Evolutionary conservation across 768 basidiomycete genomes (phyloP).

Genomic region (Postia placenta): DNA sequence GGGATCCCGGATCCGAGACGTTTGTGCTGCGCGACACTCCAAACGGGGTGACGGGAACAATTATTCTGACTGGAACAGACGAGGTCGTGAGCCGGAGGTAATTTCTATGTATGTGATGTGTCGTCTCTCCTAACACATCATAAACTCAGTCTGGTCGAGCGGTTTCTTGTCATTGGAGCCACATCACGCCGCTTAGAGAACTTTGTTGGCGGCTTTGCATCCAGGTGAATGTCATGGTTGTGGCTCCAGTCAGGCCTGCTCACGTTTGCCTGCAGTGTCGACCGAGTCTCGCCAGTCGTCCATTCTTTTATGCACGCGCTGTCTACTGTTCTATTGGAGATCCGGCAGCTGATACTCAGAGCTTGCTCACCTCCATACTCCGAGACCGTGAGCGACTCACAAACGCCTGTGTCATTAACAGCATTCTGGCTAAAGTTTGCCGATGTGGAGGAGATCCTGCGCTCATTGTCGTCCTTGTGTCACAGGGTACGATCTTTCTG

Average conservation of each 20-base stretch:
- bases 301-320: constrained; percentile 66
- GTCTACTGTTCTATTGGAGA: constrained; percentile 44
- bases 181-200: constrained; percentile 61
- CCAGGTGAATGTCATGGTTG: neutral
- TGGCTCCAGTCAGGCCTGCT: neutral
- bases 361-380: neutral
- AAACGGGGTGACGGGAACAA: constrained; percentile 26
- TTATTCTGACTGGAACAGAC: constrained; percentile 54
- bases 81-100: constrained; percentile 54
- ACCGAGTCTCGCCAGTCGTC: constrained; percentile 28
- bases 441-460: constrained; percentile 18
- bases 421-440: constrained; percentile 21
- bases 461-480: constrained; percentile 51
- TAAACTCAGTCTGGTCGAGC: constrained; percentile 44
- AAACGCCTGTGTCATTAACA: constrained; percentile 5
- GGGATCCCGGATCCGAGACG: constrained; percentile 49
- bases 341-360: constrained; percentile 29
- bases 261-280: too few species aligned
- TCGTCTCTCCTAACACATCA: neutral
- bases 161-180: constrained; percentile 67
- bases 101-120: neutral
- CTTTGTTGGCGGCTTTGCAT: neutral
- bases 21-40: constrained; percentile 45
- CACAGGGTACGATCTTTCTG: constrained; percentile 41
- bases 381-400: neutral